Conservation (phyloP, 164 flowering plant genomes). For the Magnolia officinalis region DNA sequence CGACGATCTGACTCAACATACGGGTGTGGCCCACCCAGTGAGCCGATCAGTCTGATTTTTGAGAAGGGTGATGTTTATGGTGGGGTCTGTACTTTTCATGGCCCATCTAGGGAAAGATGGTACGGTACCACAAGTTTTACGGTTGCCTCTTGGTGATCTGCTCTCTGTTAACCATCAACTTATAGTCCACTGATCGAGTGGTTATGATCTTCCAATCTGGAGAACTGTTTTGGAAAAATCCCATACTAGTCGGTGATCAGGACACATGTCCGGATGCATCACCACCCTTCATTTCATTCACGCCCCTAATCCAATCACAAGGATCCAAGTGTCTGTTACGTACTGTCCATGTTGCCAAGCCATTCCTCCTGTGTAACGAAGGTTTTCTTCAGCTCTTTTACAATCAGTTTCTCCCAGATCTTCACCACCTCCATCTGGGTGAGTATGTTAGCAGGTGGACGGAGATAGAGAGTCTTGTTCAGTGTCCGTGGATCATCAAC, state of each 20-base stretch:
- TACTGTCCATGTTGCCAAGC: constrained; percentile 5
- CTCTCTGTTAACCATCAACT: no score
- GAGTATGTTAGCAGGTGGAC: neutral
- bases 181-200: no score
- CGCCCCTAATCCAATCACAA: neutral
- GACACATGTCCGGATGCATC: neutral
- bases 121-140: no score
- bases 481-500: constrained; percentile 9
- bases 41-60: no score
- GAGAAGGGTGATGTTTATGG: no score
- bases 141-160: no score
- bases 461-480: constrained; percentile 14
- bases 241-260: neutral
- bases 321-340: neutral
- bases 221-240: neutral
- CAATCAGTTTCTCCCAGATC: constrained; percentile 15
- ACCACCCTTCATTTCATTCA: neutral
- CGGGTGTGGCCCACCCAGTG: no score
- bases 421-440: constrained; percentile 15
- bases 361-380: neutral
- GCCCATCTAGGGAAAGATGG: no score
- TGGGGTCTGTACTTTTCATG: no score
- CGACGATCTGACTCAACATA: no score
- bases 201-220: no score
- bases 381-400: constrained; percentile 12